Conservation (phyloP, 129 eudicot genomes). For the Lonicera japonica region DNA sequence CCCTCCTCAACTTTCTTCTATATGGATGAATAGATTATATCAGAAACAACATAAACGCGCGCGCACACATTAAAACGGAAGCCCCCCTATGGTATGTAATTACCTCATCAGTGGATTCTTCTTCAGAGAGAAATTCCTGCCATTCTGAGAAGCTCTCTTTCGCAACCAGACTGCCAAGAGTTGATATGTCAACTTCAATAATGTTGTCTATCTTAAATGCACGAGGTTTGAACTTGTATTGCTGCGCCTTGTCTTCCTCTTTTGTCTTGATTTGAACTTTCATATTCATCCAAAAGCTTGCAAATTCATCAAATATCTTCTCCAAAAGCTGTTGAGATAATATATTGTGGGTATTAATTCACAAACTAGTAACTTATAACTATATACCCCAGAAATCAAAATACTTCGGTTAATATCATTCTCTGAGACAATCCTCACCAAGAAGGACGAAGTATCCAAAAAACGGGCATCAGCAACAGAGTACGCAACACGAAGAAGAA, state of each 20-base stretch:
- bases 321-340: conserved; percentile 41
- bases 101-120: conserved; percentile 48
- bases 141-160: conserved; percentile 67
- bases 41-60: background rate
- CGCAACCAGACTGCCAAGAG: conserved; percentile 37
- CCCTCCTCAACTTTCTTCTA: conserved; percentile 43
- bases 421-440: conserved; percentile 23
- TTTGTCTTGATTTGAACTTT: conserved; percentile 42
- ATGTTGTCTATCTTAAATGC: conserved; percentile 65
- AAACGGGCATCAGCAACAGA: conserved; percentile 45
- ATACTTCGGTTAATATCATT: background rate
- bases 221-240: conserved; percentile 67
- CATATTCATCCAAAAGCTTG: conserved; percentile 60
- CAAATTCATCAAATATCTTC: conserved; percentile 55
- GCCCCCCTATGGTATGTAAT: conserved; percentile 1
- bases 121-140: conserved; percentile 65
- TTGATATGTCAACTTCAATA: conserved; percentile 54
- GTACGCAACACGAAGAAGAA: conserved; percentile 51
- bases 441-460: conserved; percentile 51
- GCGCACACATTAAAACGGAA: background rate
- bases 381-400: background rate
- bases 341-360: background rate
- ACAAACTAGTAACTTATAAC: background rate
- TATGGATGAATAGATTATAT: conserved; percentile 10
- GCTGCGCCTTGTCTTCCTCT: conserved; percentile 53